phyloP scores from a whole-genome alignment of 2,329 filamentous ascomycete species.

The Diaporthe ampelina region DNA sequence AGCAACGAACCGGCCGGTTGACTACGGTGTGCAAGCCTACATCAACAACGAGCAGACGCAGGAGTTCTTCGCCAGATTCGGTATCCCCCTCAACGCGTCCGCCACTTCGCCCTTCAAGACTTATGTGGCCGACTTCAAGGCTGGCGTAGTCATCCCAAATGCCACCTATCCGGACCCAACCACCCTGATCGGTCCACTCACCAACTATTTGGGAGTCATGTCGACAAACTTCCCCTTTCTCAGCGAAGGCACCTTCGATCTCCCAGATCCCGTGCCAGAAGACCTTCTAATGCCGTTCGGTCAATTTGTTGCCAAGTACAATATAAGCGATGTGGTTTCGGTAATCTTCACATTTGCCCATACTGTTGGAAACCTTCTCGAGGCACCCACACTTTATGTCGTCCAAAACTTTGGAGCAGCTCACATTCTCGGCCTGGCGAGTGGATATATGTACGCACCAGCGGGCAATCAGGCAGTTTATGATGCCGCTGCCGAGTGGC shows the following conservation, averaged over 20 bases:
- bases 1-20: slow-evolving; percentile 47
- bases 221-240: slow-evolving; percentile 56
- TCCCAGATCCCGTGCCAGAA: slow-evolving; percentile 45
- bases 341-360: slow-evolving; percentile 20
- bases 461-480: slow-evolving; percentile 19
- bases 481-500: slow-evolving; percentile 11
- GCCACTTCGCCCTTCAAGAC: slow-evolving; percentile 44
- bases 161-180: slow-evolving; percentile 24
- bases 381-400: slow-evolving; percentile 3
- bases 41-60: slow-evolving; percentile 52
- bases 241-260: slow-evolving; percentile 46
- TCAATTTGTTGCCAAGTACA: slow-evolving; percentile 61
- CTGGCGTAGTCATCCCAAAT: slow-evolving; percentile 48
- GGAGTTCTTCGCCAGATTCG: slow-evolving; percentile 40
- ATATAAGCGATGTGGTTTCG: slow-evolving; percentile 35
- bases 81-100: neutral
- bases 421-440: slow-evolving; percentile 19
- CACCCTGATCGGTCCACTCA: slow-evolving; percentile 45
- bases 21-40: slow-evolving; percentile 53
- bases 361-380: neutral
- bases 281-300: slow-evolving; percentile 61
- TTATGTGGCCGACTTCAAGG: slow-evolving; percentile 52
- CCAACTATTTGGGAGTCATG: slow-evolving; percentile 48
- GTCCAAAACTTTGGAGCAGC: slow-evolving; percentile 15
- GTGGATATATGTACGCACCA: slow-evolving; percentile 12